Conservation (phyloP, 1,284 basidiomycete species). For the Cryptococcus depauperatus region DNA sequence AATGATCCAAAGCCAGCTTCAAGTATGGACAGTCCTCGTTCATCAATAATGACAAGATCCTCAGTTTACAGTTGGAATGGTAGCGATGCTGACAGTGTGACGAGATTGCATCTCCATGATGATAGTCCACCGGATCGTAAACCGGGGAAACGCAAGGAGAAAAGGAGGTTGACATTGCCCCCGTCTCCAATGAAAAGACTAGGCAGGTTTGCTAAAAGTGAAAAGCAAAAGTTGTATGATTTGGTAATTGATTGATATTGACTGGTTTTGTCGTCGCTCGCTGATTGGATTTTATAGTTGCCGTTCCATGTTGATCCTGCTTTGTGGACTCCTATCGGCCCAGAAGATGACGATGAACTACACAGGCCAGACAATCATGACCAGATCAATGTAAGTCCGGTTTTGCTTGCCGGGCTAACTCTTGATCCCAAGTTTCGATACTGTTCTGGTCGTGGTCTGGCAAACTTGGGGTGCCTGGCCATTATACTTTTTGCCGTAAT, state of each 20-base stretch:
- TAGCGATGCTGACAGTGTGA: neutral
- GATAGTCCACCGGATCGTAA: no score
- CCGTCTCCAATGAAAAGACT: neutral
- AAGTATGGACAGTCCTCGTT: neutral
- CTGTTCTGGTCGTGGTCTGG: conserved; percentile 17
- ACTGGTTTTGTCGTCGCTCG: neutral
- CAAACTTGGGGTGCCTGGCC: conserved; percentile 37
- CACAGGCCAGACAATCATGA: conserved; percentile 33
- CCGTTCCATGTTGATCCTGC: conserved; percentile 27
- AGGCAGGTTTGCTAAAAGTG: no score
- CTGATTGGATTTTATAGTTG: conserved; percentile 14
- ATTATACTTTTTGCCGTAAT: conserved; percentile 19
- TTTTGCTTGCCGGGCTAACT: neutral
- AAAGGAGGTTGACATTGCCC: neutral
- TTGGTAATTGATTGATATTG: neutral
- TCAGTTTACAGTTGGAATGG: neutral
- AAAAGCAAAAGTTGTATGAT: neutral
- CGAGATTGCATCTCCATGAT: neutral
- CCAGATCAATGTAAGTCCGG: conserved; percentile 12
- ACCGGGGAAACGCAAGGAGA: neutral
- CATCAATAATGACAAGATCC: neutral
- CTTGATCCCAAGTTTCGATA: neutral
- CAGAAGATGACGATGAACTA: conserved; percentile 43
- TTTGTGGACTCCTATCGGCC: conserved; percentile 26
- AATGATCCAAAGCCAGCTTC: neutral